Percentiles rank a stretch among this genome's conserved stretches.
Conservation (phyloP, 2,329 filamentous ascomycete genomes). For the Corinectria fuckeliana region DNA sequence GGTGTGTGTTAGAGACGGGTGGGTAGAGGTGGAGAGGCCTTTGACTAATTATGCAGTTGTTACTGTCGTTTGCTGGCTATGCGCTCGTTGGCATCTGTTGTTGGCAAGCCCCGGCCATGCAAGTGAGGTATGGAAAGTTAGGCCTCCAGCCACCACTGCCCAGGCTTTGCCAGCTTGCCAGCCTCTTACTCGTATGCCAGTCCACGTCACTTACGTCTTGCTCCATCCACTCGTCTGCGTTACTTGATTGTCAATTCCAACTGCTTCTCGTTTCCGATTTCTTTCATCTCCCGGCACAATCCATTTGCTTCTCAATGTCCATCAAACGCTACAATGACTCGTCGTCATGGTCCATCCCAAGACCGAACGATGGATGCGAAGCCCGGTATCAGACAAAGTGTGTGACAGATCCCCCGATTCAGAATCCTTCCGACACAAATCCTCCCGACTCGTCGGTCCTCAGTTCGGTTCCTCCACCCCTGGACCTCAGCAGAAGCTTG, state of each 20-base stretch:
- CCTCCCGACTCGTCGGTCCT: neutral
- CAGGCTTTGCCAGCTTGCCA: no score
- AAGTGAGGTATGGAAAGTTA: neutral
- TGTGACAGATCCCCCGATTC: neutral
- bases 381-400: neutral
- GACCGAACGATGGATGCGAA: neutral
- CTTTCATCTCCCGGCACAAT: neutral
- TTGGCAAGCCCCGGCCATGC: no score
- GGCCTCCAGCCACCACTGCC: neutral
- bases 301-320: neutral
- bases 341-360: neutral
- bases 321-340: neutral
- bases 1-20: slow-evolving; percentile 13
- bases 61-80: neutral
- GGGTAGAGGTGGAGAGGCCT: neutral
- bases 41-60: neutral
- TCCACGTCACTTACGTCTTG: no score
- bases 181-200: no score
- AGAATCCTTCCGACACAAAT: neutral
- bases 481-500: no score
- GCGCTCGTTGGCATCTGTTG: neutral
- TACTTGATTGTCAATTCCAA: neutral
- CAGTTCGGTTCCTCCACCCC: neutral
- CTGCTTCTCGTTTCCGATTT: no score
- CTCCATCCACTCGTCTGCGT: neutral